Conservation (phyloP, 2,329 filamentous ascomycete genomes). For the Colletotrichum sp. region DNA sequence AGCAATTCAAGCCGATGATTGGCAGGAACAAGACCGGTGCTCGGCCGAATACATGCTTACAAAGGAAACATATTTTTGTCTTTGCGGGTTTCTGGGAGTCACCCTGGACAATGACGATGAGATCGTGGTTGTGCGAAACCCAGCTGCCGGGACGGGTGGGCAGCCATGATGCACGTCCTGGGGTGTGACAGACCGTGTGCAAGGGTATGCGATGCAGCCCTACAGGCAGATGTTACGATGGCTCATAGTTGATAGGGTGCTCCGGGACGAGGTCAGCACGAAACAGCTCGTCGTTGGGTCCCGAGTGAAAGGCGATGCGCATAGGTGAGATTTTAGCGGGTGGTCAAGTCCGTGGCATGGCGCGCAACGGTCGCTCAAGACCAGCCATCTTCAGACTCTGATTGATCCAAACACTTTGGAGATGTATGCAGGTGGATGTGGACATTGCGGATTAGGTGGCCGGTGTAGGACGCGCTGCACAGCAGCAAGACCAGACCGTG, state of each 20-base stretch:
- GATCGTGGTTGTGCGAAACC: neutral
- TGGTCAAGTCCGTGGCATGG: conserved; percentile 1
- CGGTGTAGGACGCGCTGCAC: neutral
- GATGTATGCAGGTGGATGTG: neutral
- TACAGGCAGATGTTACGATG: neutral
- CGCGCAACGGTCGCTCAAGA: neutral
- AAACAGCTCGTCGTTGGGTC: neutral
- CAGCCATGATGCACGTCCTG: neutral
- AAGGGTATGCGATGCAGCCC: conserved; percentile 8
- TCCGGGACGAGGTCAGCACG: neutral
- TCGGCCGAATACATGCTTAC: conserved; percentile 4
- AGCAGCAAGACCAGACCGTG: neutral
- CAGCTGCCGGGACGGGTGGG: neutral
- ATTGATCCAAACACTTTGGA: neutral
- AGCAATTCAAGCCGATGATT: neutral
- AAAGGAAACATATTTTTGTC: conserved; percentile 20
- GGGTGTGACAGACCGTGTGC: neutral
- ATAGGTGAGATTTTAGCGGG: conserved; percentile 19
- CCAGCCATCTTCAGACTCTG: neutral
- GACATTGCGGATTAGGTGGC: neutral
- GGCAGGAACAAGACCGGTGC: neutral
- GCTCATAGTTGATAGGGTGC: neutral
- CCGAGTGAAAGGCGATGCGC: conserved; percentile 7
- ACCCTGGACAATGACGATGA: neutral
- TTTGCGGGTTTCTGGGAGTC: neutral